Percentiles rank a stretch among this genome's conserved stretches.
phyloP scores from a whole-genome alignment of 805 yeast species.

The Wickerhamomyces canadensis region DNA sequence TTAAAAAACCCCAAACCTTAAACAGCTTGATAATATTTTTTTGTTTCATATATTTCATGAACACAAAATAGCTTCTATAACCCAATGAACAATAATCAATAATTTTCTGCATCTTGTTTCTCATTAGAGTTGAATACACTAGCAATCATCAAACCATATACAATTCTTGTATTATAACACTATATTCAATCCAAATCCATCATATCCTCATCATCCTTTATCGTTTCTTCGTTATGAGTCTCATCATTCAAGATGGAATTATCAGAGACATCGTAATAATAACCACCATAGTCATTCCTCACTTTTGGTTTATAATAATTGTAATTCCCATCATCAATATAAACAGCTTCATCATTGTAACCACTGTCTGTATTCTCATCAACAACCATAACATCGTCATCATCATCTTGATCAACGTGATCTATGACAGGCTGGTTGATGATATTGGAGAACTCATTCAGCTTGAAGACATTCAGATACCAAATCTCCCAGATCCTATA shows the following conservation, averaged over 20 bases:
- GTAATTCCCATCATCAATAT: background rate
- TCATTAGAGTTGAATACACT: too few species aligned
- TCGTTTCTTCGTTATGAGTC: conserved; percentile 3
- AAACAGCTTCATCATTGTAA: background rate
- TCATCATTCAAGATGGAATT: conserved; percentile 1
- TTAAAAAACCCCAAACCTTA: too few species aligned
- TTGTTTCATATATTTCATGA: too few species aligned
- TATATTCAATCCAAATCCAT: conserved; percentile 19
- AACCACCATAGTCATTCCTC: conserved; percentile 7
- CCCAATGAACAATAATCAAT: too few species aligned
- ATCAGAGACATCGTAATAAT: conserved; percentile 3
- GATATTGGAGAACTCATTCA: conserved; percentile 3
- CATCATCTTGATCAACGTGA: conserved; percentile 4
- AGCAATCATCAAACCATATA: too few species aligned
- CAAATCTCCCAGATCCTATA: conserved; percentile 27
- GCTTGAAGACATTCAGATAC: conserved; percentile 17
- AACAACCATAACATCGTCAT: conserved; percentile 10
- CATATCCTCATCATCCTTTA: conserved; percentile 13
- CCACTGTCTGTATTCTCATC: conserved; percentile 1
- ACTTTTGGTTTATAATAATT: background rate
- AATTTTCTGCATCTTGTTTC: too few species aligned
- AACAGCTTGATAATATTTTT: too few species aligned
- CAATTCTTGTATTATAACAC: too few species aligned
- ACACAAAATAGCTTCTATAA: too few species aligned
- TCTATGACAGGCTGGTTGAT: too few species aligned